Conservation (phyloP, 2,329 filamentous ascomycete species). For the Gliomastix tumulicola region DNA sequence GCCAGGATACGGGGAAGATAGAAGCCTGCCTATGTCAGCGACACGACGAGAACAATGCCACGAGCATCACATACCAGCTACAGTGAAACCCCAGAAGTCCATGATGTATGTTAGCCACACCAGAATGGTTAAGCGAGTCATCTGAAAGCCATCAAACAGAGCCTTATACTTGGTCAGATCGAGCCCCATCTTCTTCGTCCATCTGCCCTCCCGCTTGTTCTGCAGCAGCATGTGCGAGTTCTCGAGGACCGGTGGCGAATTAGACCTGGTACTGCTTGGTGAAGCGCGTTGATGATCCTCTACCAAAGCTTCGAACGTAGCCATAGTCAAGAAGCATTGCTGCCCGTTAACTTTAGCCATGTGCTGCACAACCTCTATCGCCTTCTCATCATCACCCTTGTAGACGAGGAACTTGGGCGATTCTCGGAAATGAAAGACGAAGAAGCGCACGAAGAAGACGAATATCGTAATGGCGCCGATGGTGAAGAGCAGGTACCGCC, state of each 20-base stretch:
- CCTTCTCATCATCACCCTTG: conserved; percentile 35
- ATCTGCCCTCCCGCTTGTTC: conserved; percentile 4
- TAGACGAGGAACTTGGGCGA: conserved; percentile 38
- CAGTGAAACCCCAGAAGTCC: conserved; percentile 29
- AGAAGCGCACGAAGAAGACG: conserved; percentile 35
- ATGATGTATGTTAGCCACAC: conserved; percentile 29
- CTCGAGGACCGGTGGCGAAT: conserved; percentile 9
- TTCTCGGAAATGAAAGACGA: conserved; percentile 39
- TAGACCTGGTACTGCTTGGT: conserved; percentile 8
- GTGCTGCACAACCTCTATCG: conserved; percentile 37
- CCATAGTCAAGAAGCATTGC: conserved; percentile 23
- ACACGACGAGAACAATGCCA: not conserved
- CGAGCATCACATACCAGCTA: conserved; percentile 23
- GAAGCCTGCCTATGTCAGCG: conserved; percentile 14
- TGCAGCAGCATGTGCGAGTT: conserved; percentile 8
- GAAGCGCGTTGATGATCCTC: not conserved
- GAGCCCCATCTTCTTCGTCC: conserved; percentile 8
- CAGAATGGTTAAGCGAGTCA: conserved; percentile 25
- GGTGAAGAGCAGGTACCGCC: conserved; percentile 37
- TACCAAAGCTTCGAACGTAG: conserved; percentile 21
- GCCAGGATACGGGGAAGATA: conserved; percentile 42
- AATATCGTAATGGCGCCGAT: conserved; percentile 34
- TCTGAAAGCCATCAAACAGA: conserved; percentile 21
- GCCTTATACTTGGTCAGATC: conserved; percentile 19
- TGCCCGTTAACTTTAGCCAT: conserved; percentile 32